Evolutionary conservation across 2,329 filamentous ascomycete species (phyloP).

Genomic region (Colletotrichum sidae): DNA sequence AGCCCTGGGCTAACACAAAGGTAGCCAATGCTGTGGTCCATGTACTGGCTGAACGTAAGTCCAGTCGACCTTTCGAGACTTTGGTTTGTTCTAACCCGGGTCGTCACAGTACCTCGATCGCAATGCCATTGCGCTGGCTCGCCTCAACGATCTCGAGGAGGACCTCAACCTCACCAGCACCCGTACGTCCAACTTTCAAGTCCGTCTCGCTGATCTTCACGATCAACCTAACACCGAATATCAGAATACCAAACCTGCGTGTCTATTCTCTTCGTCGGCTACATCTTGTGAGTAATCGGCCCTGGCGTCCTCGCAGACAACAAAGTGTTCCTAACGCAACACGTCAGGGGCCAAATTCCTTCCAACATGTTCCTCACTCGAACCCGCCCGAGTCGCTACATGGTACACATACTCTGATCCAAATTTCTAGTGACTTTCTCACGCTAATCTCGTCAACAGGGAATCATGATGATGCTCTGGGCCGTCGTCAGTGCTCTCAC

Average conservation of each 20-base stretch:
- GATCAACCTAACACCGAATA: not conserved
- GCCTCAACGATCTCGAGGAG: constrained; percentile 40
- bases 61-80: accelerated
- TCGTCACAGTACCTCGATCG: constrained; percentile 30
- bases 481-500: constrained; percentile 41
- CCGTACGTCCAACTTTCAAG: constrained; percentile 5
- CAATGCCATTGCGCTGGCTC: constrained; percentile 39
- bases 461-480: constrained; percentile 39
- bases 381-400: constrained; percentile 37
- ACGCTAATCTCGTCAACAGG: constrained; percentile 11
- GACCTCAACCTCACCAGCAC: constrained; percentile 39
- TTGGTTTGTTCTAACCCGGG: not conserved
- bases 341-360: constrained; percentile 33
- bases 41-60: constrained; percentile 40
- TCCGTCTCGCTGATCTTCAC: not conserved
- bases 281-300: constrained; percentile 32
- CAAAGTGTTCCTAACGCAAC: not conserved
- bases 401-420: constrained; percentile 7
- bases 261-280: constrained; percentile 49
- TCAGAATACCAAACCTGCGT: constrained; percentile 49
- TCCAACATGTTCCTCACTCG: constrained; percentile 39
- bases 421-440: accelerated
- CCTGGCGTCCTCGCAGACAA: accelerated
- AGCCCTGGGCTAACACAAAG: not conserved
- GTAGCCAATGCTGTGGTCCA: constrained; percentile 39